Evolutionary conservation across 2,329 filamentous ascomycete species (phyloP), one percentile per base, ranked within the genome.

Genomic region (Pseudogymnoascus sp.): DNA sequence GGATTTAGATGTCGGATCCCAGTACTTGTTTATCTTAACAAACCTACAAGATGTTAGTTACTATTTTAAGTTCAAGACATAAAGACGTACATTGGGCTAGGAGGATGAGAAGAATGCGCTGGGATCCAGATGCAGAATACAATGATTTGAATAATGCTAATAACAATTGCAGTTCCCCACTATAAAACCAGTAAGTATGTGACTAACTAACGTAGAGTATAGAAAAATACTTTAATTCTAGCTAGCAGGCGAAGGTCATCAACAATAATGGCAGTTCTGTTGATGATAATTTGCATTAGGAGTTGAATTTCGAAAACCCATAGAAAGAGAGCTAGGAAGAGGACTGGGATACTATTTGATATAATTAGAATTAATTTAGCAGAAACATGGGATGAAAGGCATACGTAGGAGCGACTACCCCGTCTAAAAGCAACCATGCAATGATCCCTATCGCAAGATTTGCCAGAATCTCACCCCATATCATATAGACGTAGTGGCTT

Each of bases 71-170:
- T 80, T 12, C 81, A 73, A 2, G 80, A 61, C 5, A 81, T 68
- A 64, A 81, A 26, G 5, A 82, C 68, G 1, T 78, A 74, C 63
- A 82, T 83, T 4, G 78, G 78, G n/a, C 75, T 69, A 10, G 8
- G 38, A 19, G 38, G 38, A 41, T 41, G 38, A 41, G n/a, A 41
- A 41, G 38, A 41, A 38, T 78, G 78, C 1, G 78, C 69, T 0
- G 81, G 81, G 21, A 83, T 81, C 74, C 78, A 83, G 52, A 83
- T 81, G 52, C 70, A 72, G 64, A 80, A 82, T 26, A 83, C 81
- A 1, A 75, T 75, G 23, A 83, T 74, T 61, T 83, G 82, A 65
- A 83, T 78, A 21, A 72, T 26, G 1, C 75, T 78, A 60, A 83
- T 80, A 3, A 78, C 14, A 0, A 69, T 49, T 6, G 63, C 63